A percentile compares a stretch with the other conserved stretches of the same genome.
These are phyloP conservation scores for Phytophthora fragariae DNA, from an alignment of 352 stramenopile genomes.

Conservation along the genomic window DNA sequence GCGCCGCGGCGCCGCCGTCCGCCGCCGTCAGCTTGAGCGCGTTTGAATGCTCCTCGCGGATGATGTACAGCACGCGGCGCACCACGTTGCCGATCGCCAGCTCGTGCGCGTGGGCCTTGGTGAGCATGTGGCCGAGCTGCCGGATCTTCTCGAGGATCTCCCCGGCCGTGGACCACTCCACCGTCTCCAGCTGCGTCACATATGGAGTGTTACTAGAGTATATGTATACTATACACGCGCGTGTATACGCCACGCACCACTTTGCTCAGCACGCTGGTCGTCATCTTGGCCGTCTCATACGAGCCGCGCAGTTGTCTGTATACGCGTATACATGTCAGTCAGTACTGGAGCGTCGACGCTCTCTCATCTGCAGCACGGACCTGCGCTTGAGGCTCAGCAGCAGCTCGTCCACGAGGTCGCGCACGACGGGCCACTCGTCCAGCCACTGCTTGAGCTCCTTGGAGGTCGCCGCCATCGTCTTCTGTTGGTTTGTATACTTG, in stretches of 20 bases:
- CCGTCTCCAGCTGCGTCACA: constrained; percentile 66
- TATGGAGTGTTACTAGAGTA: not conserved
- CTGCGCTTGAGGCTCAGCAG: constrained; percentile 85
- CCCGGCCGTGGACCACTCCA: constrained; percentile 78
- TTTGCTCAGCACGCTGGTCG: constrained; percentile 73
- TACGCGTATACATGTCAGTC: constrained; percentile 10
- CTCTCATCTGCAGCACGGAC: constrained; percentile 26
- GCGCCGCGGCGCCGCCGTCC: constrained; percentile 19
- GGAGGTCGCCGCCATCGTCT: constrained; percentile 22
- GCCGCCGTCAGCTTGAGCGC: constrained; percentile 62
- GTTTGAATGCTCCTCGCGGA: constrained; percentile 88
- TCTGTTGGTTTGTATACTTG: too few species aligned
- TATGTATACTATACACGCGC: constrained; percentile 9
- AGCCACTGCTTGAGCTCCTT: constrained; percentile 77
- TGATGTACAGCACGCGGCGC: constrained; percentile 89
- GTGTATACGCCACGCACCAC: constrained; percentile 53
- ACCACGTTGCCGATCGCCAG: constrained; percentile 91
- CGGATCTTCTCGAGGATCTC: constrained; percentile 90
- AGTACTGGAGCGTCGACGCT: not conserved
- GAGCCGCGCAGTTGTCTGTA: constrained; percentile 73
- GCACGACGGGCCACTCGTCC: constrained; percentile 78
- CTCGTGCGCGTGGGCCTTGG: constrained; percentile 82
- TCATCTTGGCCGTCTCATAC: constrained; percentile 85
- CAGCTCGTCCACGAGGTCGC: constrained; percentile 71
- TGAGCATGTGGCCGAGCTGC: constrained; percentile 83